Evolutionary conservation across 2,329 filamentous ascomycete genomes (phyloP), one percentile per base, ranked within the genome.

Genomic region (Pleurostoma richardsiae): DNA sequence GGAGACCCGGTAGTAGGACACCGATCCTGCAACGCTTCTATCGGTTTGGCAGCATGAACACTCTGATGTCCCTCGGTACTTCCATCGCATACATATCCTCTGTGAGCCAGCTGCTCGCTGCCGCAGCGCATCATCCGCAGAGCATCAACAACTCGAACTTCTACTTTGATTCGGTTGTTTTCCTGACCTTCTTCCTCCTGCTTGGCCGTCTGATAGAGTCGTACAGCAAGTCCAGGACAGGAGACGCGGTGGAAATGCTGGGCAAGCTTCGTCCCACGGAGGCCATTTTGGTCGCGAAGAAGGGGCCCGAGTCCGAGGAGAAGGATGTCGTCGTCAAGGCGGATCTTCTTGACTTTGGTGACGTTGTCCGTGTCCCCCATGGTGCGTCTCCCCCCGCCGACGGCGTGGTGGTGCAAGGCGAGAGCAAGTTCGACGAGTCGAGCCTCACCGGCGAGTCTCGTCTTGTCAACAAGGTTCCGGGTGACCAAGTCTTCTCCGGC

Each of bases 21-120:
- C 87, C 89, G 0, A 62, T 95, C 4, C 56, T 88, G 11, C 79
- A 85, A 55, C 77, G 91, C 10, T 91, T 96, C 59, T 90, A 90
- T 63, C 83, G 87, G n/a, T 96, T 96, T 59, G 91, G 91, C 6
- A 96, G 90, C 70, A 96, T 96, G 91, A 95, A 95, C 61, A 86
- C 95, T 71, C 77, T 96, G 49, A 91, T 96, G 67, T 94, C 87
- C 6, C 76, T 95, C 3, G 91, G 90, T 5, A 95, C 91, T 0
- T 86, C 82, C 3, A 89, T 96, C 50, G 91, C 91, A 2, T 96
- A 95, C 62, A 72, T 95, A 51, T 85, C 89, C 1, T 95, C 90
- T 0, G 70, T 95, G 28, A 85, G 82, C 11, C 83, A 95, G 53
- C 76, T 96, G 61, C 84, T 89, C 44, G 79, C 82, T 5, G 68